Conservation (phyloP, 768 basidiomycete species). For the Wakefieldia striispora region DNA sequence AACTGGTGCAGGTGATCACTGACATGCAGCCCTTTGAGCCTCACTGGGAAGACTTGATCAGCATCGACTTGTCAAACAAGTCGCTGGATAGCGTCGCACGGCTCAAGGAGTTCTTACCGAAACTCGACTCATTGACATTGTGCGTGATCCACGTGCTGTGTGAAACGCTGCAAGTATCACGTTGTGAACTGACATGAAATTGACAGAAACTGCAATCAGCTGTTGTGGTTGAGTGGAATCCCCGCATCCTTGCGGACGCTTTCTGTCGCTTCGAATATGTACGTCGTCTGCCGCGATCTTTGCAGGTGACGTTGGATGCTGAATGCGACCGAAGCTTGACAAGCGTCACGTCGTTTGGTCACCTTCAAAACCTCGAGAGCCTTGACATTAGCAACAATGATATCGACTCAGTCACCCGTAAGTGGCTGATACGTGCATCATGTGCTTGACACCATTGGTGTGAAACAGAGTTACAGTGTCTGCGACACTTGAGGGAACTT, state of each 20-base stretch:
- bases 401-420: constrained; percentile 83
- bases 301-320: constrained; percentile 12
- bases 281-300: constrained; percentile 12
- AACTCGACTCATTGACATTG: constrained; percentile 72
- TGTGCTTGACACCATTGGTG: constrained; percentile 6
- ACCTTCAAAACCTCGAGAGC: constrained; percentile 81
- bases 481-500: constrained; percentile 84
- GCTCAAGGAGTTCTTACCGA: constrained; percentile 87
- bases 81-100: constrained; percentile 63
- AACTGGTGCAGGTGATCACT: constrained; percentile 87
- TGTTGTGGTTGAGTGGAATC: constrained; percentile 80
- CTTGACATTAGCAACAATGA: constrained; percentile 91
- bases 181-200: constrained; percentile 15
- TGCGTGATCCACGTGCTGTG: constrained; percentile 41
- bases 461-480: constrained; percentile 71
- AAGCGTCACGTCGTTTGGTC: constrained; percentile 82
- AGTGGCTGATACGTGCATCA: constrained; percentile 33
- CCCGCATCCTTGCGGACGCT: constrained; percentile 71
- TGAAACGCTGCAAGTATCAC: neutral
- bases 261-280: constrained; percentile 77
- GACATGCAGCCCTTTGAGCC: constrained; percentile 94
- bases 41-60: constrained; percentile 80
- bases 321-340: constrained; percentile 58
- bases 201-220: constrained; percentile 65
- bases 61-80: constrained; percentile 68